A percentile compares a stretch with the other conserved stretches of the same genome.
Conservation (phyloP, 1,284 basidiomycete species). For the Takashimella koratensis region DNA sequence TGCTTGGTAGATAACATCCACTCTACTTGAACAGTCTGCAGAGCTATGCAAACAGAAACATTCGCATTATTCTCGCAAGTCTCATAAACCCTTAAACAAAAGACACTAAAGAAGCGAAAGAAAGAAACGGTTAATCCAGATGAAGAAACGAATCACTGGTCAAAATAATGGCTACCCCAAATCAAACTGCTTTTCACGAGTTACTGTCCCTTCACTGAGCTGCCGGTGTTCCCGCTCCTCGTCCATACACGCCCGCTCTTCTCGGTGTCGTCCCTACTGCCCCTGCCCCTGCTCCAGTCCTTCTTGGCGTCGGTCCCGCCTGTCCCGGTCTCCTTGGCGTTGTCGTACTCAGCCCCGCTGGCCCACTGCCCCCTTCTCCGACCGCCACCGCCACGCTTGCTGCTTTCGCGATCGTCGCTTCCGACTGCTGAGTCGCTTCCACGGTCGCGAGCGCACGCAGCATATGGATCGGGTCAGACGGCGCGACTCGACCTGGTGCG, state of each 20-base stretch:
- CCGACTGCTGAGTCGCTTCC: conserved; percentile 29
- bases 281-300: background rate
- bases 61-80: too few relatives aligned
- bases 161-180: too few relatives aligned
- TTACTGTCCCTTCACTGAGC: background rate
- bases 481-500: conserved; percentile 1
- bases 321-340: conserved; percentile 4
- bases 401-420: conserved; percentile 34
- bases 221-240: background rate
- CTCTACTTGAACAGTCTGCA: too few relatives aligned
- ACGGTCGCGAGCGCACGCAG: conserved; percentile 40
- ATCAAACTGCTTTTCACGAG: too few relatives aligned
- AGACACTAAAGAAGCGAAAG: too few relatives aligned
- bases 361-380: background rate
- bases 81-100: too few relatives aligned
- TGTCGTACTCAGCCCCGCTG: conserved; percentile 3
- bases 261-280: conserved; percentile 2
- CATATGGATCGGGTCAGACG: conserved; percentile 39
- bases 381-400: conserved; percentile 18
- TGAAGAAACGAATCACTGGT: too few relatives aligned
- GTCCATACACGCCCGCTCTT: conserved; percentile 9
- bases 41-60: too few relatives aligned
- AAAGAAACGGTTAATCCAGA: too few relatives aligned
- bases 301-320: background rate
- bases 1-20: too few relatives aligned